A percentile compares a stretch with the other conserved stretches of the same genome.
These are phyloP conservation scores for Dendrobium nobile DNA, from an alignment of 106 monocot species.

Conservation along the genomic window DNA sequence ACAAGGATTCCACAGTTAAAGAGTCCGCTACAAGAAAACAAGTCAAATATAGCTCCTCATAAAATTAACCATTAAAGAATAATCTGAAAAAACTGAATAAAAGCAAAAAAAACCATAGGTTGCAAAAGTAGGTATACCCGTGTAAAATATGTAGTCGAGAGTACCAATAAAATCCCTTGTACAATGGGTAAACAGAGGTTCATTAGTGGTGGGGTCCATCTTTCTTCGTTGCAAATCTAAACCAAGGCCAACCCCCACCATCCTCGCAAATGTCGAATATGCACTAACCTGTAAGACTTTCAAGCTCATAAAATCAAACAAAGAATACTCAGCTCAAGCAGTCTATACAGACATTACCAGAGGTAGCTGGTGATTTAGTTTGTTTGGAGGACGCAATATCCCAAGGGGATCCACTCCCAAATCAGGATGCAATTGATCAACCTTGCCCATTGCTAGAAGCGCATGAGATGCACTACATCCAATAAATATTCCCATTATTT, in stretches of 20 bases:
- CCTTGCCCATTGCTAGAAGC: slow-evolving; percentile 81
- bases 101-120: too few relatives aligned
- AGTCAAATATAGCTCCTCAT: neutral
- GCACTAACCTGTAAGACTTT: slow-evolving; percentile 68
- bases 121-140: slow-evolving; percentile 33
- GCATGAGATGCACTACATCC: slow-evolving; percentile 72
- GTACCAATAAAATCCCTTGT: slow-evolving; percentile 88
- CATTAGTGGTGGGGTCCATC: slow-evolving; percentile 71
- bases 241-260: slow-evolving; percentile 22
- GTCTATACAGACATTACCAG: slow-evolving; percentile 40
- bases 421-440: slow-evolving; percentile 83
- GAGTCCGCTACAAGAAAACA: slow-evolving; percentile 68
- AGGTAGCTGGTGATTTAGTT: slow-evolving; percentile 77
- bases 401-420: slow-evolving; percentile 70
- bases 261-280: slow-evolving; percentile 82
- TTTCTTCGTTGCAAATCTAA: slow-evolving; percentile 63
- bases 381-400: slow-evolving; percentile 60
- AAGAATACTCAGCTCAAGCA: neutral
- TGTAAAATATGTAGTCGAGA: slow-evolving; percentile 95
- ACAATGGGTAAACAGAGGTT: slow-evolving; percentile 90
- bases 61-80: neutral
- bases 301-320: neutral
- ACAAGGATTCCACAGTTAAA: slow-evolving; percentile 72
- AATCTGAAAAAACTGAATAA: too few relatives aligned
- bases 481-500: slow-evolving; percentile 2